These are phyloP conservation scores for Boletus bicolor DNA, from an alignment of 768 basidiomycete genomes.

Conservation along the genomic window DNA sequence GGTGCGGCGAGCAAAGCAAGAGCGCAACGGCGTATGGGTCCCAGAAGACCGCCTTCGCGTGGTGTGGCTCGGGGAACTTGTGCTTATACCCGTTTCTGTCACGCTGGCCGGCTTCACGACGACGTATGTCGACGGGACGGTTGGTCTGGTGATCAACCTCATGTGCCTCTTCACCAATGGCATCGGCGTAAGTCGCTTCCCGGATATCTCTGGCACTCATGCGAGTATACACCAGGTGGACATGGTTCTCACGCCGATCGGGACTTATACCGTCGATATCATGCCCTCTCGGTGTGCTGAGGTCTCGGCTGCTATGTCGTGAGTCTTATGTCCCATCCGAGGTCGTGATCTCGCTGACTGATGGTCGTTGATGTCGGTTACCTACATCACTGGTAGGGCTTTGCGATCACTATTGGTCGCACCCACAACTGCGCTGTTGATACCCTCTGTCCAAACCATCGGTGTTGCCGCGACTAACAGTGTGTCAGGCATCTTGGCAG, in stretches of 20 bases:
- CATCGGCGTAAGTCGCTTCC: constrained; percentile 47
- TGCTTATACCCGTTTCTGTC: constrained; percentile 54
- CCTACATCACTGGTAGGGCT: constrained; percentile 3
- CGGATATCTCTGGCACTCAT: neutral
- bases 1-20: constrained; percentile 45
- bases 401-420: constrained; percentile 24
- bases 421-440: constrained; percentile 12
- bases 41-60: constrained; percentile 68
- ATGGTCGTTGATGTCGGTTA: neutral
- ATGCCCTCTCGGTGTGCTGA: constrained; percentile 62
- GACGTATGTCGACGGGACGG: constrained; percentile 44
- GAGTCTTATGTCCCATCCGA: constrained; percentile 19
- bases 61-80: constrained; percentile 41
- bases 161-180: constrained; percentile 62
- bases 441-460: constrained; percentile 46
- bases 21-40: constrained; percentile 55
- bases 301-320: constrained; percentile 56
- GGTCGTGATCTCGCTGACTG: neutral
- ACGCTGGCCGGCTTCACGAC: constrained; percentile 49
- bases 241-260: constrained; percentile 50
- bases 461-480: constrained; percentile 52
- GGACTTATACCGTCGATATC: constrained; percentile 59
- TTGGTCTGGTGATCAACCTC: constrained; percentile 51
- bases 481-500: constrained; percentile 42
- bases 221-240: constrained; percentile 42